Evolutionary conservation across 768 basidiomycete genomes (phyloP).

Genomic region (Mycena kentingensis): DNA sequence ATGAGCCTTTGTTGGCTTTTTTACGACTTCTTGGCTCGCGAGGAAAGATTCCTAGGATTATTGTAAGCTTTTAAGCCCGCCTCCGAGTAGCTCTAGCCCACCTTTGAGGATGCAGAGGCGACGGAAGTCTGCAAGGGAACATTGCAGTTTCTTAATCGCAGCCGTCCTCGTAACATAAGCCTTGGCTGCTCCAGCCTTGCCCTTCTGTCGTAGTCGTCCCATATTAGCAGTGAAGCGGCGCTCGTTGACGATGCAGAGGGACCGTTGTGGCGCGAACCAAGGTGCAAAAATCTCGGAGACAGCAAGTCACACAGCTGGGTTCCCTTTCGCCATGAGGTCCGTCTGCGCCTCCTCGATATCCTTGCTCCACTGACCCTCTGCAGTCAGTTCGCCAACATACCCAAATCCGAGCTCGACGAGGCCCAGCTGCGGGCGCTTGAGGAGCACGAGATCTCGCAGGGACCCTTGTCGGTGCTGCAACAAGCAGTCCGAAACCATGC

Average conservation of each 20-base stretch:
- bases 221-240: too few species aligned
- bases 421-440: conserved; percentile 94
- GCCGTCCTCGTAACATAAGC: conserved; percentile 88
- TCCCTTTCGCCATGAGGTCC: conserved; percentile 16
- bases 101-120: conserved; percentile 97
- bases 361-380: conserved; percentile 5
- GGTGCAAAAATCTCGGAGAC: too few species aligned
- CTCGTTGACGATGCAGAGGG: too few species aligned
- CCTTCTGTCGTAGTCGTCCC: conserved; percentile 81
- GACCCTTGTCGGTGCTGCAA: conserved; percentile 94
- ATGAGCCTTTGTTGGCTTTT: conserved; percentile 95
- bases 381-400: conserved; percentile 96
- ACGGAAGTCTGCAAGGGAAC: conserved; percentile 95
- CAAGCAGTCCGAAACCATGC: conserved; percentile 97
- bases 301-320: neutral
- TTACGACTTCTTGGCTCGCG: conserved; percentile 92
- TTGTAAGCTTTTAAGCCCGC: conserved; percentile 10
- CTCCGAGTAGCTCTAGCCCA: conserved; percentile 34
- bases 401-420: conserved; percentile 97
- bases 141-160: conserved; percentile 94
- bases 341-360: neutral
- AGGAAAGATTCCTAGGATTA: conserved; percentile 84
- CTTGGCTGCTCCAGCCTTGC: conserved; percentile 89
- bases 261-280: conserved; percentile 3
- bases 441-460: conserved; percentile 98